Conservation (phyloP, 805 yeast species). For the Candida nonsorbophila region DNA sequence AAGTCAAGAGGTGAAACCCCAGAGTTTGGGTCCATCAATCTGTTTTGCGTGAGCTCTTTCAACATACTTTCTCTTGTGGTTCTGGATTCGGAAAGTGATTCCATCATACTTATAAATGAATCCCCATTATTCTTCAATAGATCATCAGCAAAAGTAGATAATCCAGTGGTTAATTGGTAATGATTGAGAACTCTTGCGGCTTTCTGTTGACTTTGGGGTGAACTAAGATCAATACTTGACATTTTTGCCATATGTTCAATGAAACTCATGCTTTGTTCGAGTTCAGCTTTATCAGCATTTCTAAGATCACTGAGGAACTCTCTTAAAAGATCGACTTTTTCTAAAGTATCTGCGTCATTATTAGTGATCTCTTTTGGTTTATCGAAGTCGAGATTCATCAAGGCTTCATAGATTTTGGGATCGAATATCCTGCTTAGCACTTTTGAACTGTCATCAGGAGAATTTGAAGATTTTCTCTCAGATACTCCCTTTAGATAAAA, state of each 20-base stretch:
- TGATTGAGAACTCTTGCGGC: constrained; percentile 10
- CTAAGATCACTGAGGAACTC: constrained; percentile 20
- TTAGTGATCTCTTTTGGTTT: constrained; percentile 11
- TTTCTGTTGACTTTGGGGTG: constrained; percentile 3
- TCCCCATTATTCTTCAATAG: constrained; percentile 72
- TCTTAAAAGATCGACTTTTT: constrained; percentile 20
- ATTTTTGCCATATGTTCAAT: constrained; percentile 18
- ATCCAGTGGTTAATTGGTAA: constrained; percentile 16
- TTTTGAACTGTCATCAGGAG: too few relatives aligned
- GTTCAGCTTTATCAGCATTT: constrained; percentile 19
- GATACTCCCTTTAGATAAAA: too few relatives aligned
- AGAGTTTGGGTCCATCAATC: constrained; percentile 1
- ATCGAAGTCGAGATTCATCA: constrained; percentile 20
- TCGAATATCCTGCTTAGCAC: too few relatives aligned
- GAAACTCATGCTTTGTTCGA: constrained; percentile 18
- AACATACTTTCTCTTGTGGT: constrained; percentile 21
- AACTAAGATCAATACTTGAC: constrained; percentile 7
- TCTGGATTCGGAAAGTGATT: constrained; percentile 57
- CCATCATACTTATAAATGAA: constrained; percentile 75
- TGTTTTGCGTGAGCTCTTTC: constrained; percentile 8
- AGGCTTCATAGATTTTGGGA: constrained; percentile 20
- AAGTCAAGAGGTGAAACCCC: background rate
- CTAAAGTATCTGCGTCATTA: constrained; percentile 15
- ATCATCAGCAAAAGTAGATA: constrained; percentile 63
- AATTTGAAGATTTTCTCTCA: too few relatives aligned